Conservation (phyloP, 306 rosid genomes). For the Quercus dentata region DNA sequence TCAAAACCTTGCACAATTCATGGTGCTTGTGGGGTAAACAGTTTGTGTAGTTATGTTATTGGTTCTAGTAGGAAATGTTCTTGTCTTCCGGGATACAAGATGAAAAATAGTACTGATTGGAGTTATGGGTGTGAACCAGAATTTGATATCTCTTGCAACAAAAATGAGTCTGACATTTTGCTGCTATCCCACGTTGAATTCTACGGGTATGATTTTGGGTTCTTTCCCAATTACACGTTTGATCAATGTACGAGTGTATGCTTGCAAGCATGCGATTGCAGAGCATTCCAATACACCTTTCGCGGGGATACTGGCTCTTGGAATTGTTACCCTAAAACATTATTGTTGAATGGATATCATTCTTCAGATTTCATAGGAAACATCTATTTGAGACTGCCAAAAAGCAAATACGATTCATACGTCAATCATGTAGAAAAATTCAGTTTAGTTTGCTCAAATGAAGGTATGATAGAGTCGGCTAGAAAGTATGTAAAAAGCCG, state of each 20-base stretch:
- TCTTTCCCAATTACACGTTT: slow-evolving; percentile 26
- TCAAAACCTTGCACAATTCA: background rate
- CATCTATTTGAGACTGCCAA: slow-evolving; percentile 35
- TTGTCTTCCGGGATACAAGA: slow-evolving; percentile 13
- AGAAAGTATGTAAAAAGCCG: slow-evolving; percentile 12
- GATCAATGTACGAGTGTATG: slow-evolving; percentile 38
- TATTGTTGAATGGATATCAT: slow-evolving; percentile 36
- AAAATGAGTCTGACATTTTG: slow-evolving; percentile 17
- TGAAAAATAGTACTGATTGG: slow-evolving; percentile 38
- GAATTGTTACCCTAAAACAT: slow-evolving; percentile 42
- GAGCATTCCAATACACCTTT: slow-evolving; percentile 35
- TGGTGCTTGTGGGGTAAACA: slow-evolving; percentile 17
- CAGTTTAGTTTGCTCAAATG: slow-evolving; percentile 19
- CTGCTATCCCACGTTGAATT: slow-evolving; percentile 31
- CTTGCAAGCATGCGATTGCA: slow-evolving; percentile 33
- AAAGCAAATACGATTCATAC: background rate
- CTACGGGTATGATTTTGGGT: slow-evolving; percentile 35
- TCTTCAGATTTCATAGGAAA: slow-evolving; percentile 29
- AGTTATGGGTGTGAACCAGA: slow-evolving; percentile 43
- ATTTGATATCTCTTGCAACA: slow-evolving; percentile 24
- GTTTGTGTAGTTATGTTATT: slow-evolving; percentile 6
- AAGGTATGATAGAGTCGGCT: background rate
- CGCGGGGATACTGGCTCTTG: no score
- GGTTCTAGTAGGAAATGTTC: slow-evolving; percentile 10
- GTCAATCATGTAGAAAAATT: background rate